Evolutionary conservation across 2,329 filamentous ascomycete genomes (phyloP), one percentile per base, ranked within the genome.

Genomic region (Curvularia eragrostidis): DNA sequence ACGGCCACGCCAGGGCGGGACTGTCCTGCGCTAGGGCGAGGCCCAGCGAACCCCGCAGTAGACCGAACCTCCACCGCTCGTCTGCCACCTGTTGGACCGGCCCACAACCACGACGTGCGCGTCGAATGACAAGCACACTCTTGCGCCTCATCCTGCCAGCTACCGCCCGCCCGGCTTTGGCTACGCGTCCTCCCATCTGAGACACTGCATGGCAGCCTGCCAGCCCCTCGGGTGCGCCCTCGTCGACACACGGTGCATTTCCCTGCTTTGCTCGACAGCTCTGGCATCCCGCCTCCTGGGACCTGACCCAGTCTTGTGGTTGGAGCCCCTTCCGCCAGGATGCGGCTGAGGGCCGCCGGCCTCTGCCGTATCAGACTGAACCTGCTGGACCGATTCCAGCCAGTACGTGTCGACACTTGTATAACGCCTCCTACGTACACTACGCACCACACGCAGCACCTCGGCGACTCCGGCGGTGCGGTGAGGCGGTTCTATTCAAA

Each of bases 11-110:
- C 46, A 51, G 52, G 52, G 55, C 57, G 62, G 62, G 62, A 58
- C 51, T 38, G 46, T 41, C 43, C 51, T 47, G 55, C 51, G 48
- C 59, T 62, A 58, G 23, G 24, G n/a, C 58, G 41, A 38, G 38
- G 51, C 28, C 57, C 54, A 53, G 60, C 47, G 43, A 60, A 51
- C 52, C 60, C 57, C 57, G 58, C 60, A 58, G 54, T 19, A 44
- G 36, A 23, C 48, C 44, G 24, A 52, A 52, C 50, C 41, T 57
- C 47, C 44, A 62, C 60, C 60, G 62, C 62, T 39, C 32, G 26
- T 46, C 44, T 42, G 57, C 60, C 57, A 58, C 42, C 53, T 56
- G 54, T 48, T 38, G 49, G n/a, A 30, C 28, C 28, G 53, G 38
- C 56, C 59, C 62, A 62, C 62, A n/a, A 39, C 52, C 26, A 36